Evolutionary conservation across 2,329 filamentous ascomycete genomes (phyloP).

Genomic region (Alternaria atra): DNA sequence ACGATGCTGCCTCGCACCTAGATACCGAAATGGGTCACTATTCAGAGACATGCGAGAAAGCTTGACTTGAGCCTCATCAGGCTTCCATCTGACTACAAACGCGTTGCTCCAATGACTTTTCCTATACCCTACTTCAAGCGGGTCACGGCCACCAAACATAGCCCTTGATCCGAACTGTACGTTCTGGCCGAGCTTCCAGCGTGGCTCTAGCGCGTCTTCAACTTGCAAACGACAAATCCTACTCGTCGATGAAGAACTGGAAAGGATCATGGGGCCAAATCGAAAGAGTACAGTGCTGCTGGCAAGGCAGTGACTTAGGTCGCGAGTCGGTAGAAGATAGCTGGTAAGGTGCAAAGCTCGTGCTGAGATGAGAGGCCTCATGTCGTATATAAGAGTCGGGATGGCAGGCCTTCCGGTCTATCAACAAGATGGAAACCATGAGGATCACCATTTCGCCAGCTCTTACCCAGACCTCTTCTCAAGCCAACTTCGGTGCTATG

Average conservation of each 20-base stretch:
- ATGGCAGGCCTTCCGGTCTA: not conserved
- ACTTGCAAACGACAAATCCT: conserved; percentile 18
- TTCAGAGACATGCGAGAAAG: conserved; percentile 16
- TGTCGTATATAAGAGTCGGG: conserved; percentile 16
- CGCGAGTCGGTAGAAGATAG: conserved; percentile 6
- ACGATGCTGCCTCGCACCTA: conserved; percentile 19
- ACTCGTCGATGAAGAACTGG: conserved; percentile 8
- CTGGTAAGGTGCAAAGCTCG: conserved; percentile 9
- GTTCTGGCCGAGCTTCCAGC: conserved; percentile 21
- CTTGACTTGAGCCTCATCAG: conserved; percentile 27
- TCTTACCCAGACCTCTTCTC: not conserved
- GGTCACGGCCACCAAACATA: conserved; percentile 22
- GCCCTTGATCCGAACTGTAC: conserved; percentile 9
- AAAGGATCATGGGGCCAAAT: conserved; percentile 23
- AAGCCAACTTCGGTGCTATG: not conserved
- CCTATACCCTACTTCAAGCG: conserved; percentile 2
- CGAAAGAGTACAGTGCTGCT: conserved; percentile 15
- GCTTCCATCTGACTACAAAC: conserved; percentile 17
- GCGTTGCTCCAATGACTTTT: conserved; percentile 16
- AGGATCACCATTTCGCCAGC: not conserved
- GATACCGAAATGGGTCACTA: conserved; percentile 17
- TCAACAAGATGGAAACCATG: conserved; percentile 3
- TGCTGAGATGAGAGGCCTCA: conserved; percentile 22
- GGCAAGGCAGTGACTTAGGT: conserved; percentile 14
- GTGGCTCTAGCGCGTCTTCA: conserved; percentile 14